These are phyloP conservation scores for Chenopodium suecicum DNA, from an alignment of 148 eudicot genomes.

Conservation along the genomic window DNA sequence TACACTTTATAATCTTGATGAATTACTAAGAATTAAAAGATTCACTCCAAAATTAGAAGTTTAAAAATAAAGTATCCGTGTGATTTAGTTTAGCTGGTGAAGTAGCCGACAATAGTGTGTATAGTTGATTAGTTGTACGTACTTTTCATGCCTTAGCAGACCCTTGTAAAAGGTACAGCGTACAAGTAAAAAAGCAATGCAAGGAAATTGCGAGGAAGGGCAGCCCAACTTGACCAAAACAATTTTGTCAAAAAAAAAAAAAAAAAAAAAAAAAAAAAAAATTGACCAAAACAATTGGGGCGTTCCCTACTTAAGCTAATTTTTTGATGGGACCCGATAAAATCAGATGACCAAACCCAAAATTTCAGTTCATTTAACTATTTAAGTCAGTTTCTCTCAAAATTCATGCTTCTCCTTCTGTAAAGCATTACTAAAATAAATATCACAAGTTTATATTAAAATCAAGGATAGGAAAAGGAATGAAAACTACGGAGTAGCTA, in stretches of 20 bases:
- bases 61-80: no score
- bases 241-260: no score
- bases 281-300: not conserved
- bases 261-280: no score
- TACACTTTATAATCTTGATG: no score
- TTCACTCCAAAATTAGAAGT: no score
- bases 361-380: not conserved
- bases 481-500: not conserved
- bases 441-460: not conserved
- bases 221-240: not conserved
- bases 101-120: not conserved
- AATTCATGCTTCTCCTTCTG: not conserved
- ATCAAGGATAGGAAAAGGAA: not conserved
- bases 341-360: not conserved
- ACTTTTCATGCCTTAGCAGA: not conserved
- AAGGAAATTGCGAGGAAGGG: not conserved
- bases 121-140: not conserved
- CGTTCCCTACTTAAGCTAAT: conserved; percentile 3
- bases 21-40: no score
- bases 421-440: conserved; percentile 5
- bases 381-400: conserved; percentile 11
- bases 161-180: no score
- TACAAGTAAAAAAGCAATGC: not conserved
- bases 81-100: no score
- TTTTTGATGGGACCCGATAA: not conserved